Evolutionary conservation across 331 rosid genomes (phyloP).

Genomic region (Stylosanthes scabra): DNA sequence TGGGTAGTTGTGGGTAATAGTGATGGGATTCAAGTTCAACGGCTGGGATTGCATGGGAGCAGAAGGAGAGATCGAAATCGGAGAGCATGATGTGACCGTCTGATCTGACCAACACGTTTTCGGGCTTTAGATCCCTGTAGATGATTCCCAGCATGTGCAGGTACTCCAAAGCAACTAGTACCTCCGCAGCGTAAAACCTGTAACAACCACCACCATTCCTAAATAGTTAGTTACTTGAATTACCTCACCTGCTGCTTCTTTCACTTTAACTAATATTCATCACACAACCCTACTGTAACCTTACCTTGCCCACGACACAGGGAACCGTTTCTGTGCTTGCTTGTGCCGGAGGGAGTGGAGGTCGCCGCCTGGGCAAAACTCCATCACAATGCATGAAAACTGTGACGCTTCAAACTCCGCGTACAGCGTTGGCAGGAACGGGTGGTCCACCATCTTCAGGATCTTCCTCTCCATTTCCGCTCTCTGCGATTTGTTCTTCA

Average conservation of each 20-base stretch:
- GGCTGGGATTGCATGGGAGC: constrained; percentile 85
- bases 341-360: constrained; percentile 88
- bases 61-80: constrained; percentile 88
- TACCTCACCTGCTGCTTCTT: too few species aligned
- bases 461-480: constrained; percentile 96
- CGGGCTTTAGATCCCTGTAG: constrained; percentile 94
- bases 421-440: constrained; percentile 85
- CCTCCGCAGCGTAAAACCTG: constrained; percentile 98
- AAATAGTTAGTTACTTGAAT: too few species aligned
- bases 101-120: constrained; percentile 93
- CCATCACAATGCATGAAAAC: constrained; percentile 97
- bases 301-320: constrained; percentile 80
- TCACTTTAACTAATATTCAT: too few species aligned
- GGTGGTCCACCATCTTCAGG: constrained; percentile 98
- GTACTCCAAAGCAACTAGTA: constrained; percentile 92
- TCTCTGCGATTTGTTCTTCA: constrained; percentile 81
- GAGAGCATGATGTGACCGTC: constrained; percentile 99
- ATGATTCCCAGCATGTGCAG: constrained; percentile 99
- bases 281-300: too few species aligned
- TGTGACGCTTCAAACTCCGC: constrained; percentile 96
- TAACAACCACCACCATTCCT: neutral
- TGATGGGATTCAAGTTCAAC: constrained; percentile 85
- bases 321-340: constrained; percentile 74
- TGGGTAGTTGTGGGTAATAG: constrained; percentile 45
- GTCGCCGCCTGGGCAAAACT: constrained; percentile 94